Conservation (phyloP, 805 yeast genomes). For the Cyberlindnera subsufficiens region DNA sequence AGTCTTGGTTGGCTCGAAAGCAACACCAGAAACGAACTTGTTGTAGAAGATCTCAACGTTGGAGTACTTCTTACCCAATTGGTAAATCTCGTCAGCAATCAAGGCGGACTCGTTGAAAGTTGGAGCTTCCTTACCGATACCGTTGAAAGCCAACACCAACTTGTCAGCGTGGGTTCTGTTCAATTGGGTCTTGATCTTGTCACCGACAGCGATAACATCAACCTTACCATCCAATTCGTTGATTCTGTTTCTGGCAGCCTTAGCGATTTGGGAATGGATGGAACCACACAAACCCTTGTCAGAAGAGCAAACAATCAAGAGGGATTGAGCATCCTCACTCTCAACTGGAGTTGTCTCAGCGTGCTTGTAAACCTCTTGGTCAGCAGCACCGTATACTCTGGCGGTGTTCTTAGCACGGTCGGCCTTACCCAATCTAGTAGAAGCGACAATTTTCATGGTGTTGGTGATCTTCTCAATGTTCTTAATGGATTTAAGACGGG, state of each 20-base stretch:
- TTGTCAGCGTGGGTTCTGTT: conserved; percentile 71
- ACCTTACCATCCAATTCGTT: conserved; percentile 52
- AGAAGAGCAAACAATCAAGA: conserved; percentile 84
- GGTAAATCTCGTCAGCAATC: conserved; percentile 76
- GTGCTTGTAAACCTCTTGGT: conserved; percentile 69
- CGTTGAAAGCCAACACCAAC: conserved; percentile 73
- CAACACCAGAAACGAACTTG: conserved; percentile 79
- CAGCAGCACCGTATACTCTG: conserved; percentile 77
- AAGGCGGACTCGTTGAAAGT: conserved; percentile 85
- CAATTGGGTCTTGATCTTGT: conserved; percentile 86
- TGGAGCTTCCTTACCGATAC: conserved; percentile 96
- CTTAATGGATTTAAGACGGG: conserved; percentile 95
- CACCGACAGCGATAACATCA: conserved; percentile 88
- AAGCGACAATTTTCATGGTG: conserved; percentile 99
- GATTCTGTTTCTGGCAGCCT: conserved; percentile 71
- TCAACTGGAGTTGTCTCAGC: conserved; percentile 68
- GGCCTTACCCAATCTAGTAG: conserved; percentile 93
- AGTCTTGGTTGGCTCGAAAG: conserved; percentile 78
- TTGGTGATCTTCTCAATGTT: conserved; percentile 99
- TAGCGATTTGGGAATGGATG: conserved; percentile 91
- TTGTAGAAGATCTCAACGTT: conserved; percentile 80
- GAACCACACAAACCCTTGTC: conserved; percentile 99
- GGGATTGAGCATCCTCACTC: conserved; percentile 42
- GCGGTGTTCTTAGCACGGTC: conserved; percentile 90
- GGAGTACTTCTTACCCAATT: conserved; percentile 54